Percentiles rank a stretch among this genome's conserved stretches.
These are phyloP conservation scores for Rhizodiscina lignyota DNA, from an alignment of 495 filamentous ascomycete genomes.

Conservation along the genomic window DNA sequence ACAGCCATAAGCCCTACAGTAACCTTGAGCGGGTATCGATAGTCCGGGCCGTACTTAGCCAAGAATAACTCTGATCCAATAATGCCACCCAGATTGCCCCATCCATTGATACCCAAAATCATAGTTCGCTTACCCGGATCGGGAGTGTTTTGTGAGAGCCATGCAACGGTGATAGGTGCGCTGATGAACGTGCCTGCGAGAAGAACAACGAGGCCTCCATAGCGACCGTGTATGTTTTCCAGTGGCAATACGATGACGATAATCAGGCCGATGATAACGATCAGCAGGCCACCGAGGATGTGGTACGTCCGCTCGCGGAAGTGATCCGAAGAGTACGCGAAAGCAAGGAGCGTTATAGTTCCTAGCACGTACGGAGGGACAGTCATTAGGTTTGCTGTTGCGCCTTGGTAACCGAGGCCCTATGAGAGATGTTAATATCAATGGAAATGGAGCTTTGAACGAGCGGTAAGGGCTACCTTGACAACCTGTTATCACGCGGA, in stretches of 20 bases:
- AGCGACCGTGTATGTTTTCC: not conserved
- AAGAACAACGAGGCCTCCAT: constrained; percentile 6
- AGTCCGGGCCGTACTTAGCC: constrained; percentile 5
- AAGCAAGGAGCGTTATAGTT: constrained; percentile 2
- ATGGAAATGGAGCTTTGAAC: too few species aligned
- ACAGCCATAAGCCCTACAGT: constrained; percentile 7
- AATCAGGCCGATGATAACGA: constrained; percentile 6
- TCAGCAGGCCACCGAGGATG: constrained; percentile 2
- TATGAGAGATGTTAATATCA: too few species aligned
- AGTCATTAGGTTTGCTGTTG: constrained; percentile 5
- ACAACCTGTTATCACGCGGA: too few species aligned
- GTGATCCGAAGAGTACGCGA: constrained; percentile 6
- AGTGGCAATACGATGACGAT: constrained; percentile 1
- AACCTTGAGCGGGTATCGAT: constrained; percentile 4
- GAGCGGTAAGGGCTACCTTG: too few species aligned
- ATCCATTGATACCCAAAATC: constrained; percentile 6
- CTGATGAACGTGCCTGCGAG: constrained; percentile 6
- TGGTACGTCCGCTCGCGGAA: constrained; percentile 5
- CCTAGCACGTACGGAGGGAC: constrained; percentile 10
- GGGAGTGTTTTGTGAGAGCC: constrained; percentile 8
- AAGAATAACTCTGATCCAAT: constrained; percentile 9
- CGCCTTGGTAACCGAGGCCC: constrained; percentile 7
- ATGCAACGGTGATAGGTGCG: constrained; percentile 6
- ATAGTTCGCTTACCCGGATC: constrained; percentile 1
- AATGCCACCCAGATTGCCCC: constrained; percentile 7